These are phyloP conservation scores for Fusarium sp. DNA, from an alignment of 2,329 filamentous ascomycete species.

Conservation along the genomic window DNA sequence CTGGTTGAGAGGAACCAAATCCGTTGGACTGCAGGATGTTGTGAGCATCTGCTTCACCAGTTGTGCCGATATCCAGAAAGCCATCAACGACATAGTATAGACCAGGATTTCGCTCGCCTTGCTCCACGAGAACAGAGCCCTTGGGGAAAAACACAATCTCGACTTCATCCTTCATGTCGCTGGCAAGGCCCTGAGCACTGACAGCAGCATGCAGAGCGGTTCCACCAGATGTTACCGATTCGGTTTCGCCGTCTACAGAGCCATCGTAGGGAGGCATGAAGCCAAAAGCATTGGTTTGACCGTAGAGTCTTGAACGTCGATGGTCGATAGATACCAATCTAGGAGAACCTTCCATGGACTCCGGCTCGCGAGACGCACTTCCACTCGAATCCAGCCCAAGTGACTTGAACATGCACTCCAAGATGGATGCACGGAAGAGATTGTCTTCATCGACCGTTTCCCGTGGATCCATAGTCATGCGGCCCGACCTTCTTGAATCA, in stretches of 20 bases:
- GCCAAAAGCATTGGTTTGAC: constrained; percentile 82
- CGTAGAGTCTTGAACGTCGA: constrained; percentile 80
- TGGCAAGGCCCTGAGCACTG: constrained; percentile 74
- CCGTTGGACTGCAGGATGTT: constrained; percentile 52
- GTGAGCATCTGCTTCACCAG: constrained; percentile 56
- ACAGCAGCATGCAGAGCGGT: constrained; percentile 71
- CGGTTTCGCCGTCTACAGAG: constrained; percentile 83
- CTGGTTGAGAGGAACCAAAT: constrained; percentile 40
- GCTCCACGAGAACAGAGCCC: constrained; percentile 92
- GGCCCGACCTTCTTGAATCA: constrained; percentile 62
- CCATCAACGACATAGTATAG: constrained; percentile 98
- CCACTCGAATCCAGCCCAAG: constrained; percentile 83
- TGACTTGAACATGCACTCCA: constrained; percentile 96
- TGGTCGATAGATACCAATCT: constrained; percentile 87
- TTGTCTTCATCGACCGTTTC: constrained; percentile 90
- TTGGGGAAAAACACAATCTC: constrained; percentile 98
- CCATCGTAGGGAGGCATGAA: constrained; percentile 87
- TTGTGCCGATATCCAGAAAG: constrained; percentile 94
- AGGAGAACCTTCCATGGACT: constrained; percentile 88
- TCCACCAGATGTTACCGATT: constrained; percentile 82
- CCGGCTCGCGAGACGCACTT: constrained; percentile 73
- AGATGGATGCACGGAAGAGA: constrained; percentile 87
- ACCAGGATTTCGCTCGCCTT: constrained; percentile 96
- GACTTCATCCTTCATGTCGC: constrained; percentile 90
- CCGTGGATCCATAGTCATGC: constrained; percentile 73